A percentile compares a stretch with the other conserved stretches of the same genome.
phyloP scores from a whole-genome alignment of 2,329 filamentous ascomycete genomes.

The Zymoseptoria brevis region DNA sequence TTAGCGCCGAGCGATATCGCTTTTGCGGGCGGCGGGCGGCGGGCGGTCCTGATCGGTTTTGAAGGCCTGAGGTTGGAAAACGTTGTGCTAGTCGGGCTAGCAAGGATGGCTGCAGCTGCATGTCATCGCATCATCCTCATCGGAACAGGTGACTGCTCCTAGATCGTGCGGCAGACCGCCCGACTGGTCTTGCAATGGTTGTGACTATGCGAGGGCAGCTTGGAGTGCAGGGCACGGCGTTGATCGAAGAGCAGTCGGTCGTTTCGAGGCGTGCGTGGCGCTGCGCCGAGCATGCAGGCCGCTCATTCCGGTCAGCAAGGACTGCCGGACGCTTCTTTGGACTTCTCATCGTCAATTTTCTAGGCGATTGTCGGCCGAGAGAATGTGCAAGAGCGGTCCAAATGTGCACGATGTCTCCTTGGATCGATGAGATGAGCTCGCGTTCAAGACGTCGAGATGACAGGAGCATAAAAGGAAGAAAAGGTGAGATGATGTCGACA shows the following conservation, averaged over 20 bases:
- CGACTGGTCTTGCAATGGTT: background rate
- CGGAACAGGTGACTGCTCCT: background rate
- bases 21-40: too few relatives aligned
- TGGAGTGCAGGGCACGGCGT: background rate
- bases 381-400: conserved; percentile 5
- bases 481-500: background rate
- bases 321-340: conserved; percentile 15
- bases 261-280: conserved; percentile 15
- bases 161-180: background rate
- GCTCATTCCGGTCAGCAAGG: conserved; percentile 15
- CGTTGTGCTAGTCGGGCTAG: background rate
- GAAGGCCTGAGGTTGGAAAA: background rate
- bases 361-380: background rate
- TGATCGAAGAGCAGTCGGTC: background rate
- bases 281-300: conserved; percentile 24
- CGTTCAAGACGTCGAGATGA: background rate
- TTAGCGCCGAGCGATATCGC: too few relatives aligned
- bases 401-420: conserved; percentile 1
- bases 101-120: background rate
- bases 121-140: background rate
- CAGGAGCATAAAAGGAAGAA: background rate
- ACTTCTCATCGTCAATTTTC: conserved; percentile 4
- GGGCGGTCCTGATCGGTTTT: too few relatives aligned
- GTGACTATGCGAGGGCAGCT: background rate
- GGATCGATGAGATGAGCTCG: background rate